phyloP scores from a whole-genome alignment of 2,329 filamentous ascomycete genomes.

The Venturia nashicola region DNA sequence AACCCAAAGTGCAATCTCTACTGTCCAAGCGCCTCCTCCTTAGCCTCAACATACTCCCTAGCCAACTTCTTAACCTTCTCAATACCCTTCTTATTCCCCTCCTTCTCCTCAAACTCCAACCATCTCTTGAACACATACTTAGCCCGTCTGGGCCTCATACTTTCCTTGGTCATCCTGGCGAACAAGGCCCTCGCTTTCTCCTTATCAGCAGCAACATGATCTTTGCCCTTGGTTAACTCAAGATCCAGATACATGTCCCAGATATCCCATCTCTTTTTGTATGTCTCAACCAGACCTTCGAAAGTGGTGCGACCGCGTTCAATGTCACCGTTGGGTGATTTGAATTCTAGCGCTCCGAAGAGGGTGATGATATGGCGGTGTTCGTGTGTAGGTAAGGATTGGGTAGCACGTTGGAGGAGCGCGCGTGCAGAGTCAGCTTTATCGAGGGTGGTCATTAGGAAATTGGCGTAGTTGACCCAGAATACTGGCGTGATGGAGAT shows the following conservation, averaged over 20 bases:
- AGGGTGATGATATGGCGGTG: slow-evolving; percentile 69
- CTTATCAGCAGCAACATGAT: slow-evolving; percentile 42
- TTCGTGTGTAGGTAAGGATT: slow-evolving; percentile 60
- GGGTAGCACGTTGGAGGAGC: slow-evolving; percentile 70
- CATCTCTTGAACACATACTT: slow-evolving; percentile 86
- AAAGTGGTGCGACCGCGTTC: slow-evolving; percentile 94
- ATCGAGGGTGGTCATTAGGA: slow-evolving; percentile 64
- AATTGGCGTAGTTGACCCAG: slow-evolving; percentile 91
- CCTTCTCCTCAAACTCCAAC: slow-evolving; percentile 69
- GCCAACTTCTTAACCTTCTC: slow-evolving; percentile 61
- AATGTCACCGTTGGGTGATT: slow-evolving; percentile 64
- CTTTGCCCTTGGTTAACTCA: slow-evolving; percentile 54
- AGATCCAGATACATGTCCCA: slow-evolving; percentile 90
- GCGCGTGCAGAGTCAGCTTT: slow-evolving; percentile 63
- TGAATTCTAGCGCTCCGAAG: slow-evolving; percentile 88
- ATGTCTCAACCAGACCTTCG: slow-evolving; percentile 71
- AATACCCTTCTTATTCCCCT: slow-evolving; percentile 59
- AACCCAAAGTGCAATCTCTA: background rate
- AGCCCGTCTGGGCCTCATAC: slow-evolving; percentile 70
- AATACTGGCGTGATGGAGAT: slow-evolving; percentile 67
- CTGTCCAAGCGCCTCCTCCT: background rate
- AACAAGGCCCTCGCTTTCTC: slow-evolving; percentile 63
- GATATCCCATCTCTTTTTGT: slow-evolving; percentile 75
- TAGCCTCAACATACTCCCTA: slow-evolving; percentile 47
- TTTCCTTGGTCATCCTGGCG: slow-evolving; percentile 54